These are phyloP conservation scores for Chrysosphaeria jannelii DNA, from an alignment of 2,329 filamentous ascomycete genomes.

Conservation along the genomic window DNA sequence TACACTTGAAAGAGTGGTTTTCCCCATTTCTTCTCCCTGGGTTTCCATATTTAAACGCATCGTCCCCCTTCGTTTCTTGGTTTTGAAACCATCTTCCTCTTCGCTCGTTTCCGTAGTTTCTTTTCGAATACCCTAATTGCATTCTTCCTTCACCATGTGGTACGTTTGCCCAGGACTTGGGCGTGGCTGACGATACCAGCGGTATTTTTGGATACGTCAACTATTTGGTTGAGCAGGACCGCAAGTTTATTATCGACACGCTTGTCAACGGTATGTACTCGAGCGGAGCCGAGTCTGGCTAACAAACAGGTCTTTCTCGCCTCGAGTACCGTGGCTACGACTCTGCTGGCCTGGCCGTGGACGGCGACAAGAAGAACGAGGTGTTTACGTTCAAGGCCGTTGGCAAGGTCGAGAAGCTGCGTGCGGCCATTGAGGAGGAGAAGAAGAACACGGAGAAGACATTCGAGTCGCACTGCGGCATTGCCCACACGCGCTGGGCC, in stretches of 20 bases:
- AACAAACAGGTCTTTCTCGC: slow-evolving; percentile 46
- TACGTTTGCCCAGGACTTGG: slow-evolving; percentile 7
- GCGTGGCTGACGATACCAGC: no score
- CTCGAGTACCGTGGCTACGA: slow-evolving; percentile 98
- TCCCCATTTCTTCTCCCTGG: no score
- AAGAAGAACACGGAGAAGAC: slow-evolving; percentile 68
- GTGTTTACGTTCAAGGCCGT: slow-evolving; percentile 97
- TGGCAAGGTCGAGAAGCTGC: slow-evolving; percentile 92
- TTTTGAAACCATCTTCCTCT: no score
- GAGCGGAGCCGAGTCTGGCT: slow-evolving; percentile 7
- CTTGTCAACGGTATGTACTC: slow-evolving; percentile 57
- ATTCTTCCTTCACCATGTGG: no score
- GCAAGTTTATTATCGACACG: slow-evolving; percentile 84
- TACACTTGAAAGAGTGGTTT: no score
- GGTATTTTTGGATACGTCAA: slow-evolving; percentile 98
- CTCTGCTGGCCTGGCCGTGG: slow-evolving; percentile 80
- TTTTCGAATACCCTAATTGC: no score
- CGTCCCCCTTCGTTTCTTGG: no score
- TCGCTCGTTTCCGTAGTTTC: no score
- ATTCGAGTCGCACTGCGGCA: slow-evolving; percentile 94
- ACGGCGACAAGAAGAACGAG: slow-evolving; percentile 97
- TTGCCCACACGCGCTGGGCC: slow-evolving; percentile 96
- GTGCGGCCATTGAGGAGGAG: slow-evolving; percentile 62
- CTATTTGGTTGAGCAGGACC: slow-evolving; percentile 96
- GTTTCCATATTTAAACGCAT: no score